Base-by-base conservation (phyloP, 2,329 filamentous ascomycete genomes). In the Aureobasidium sp. region DNA sequence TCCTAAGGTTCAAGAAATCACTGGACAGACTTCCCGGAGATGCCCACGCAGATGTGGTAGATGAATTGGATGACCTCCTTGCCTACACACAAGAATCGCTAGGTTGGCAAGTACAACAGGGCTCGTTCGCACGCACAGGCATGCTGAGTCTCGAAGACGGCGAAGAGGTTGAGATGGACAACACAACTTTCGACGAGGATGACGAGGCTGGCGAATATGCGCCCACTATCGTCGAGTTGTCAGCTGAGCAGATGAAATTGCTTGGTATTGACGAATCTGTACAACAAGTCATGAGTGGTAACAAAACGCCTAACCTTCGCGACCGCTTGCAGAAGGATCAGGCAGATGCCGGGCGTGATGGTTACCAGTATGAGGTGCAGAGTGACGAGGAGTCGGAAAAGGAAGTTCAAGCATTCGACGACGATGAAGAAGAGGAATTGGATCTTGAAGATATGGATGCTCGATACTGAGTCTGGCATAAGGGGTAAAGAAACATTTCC, bases 201-300 rank as follows among this genome's bases (percentile, higher is more conserved):
- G 84, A 87, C 55, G 84, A 87, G 71, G 80, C 77, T 13, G 85
- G 85, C 11, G 84, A 87, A 66, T 87, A 84, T 76, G 84, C 84
- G 34, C 85, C 85, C 25, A 74, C 81, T 41, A 72, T 87, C 36
- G 83, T 87, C 25, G 81, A 86, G 42, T 65, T 81, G 63, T 78
- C 76, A 16, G 69, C 75, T 3, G 74, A 74, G 49, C 77, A 80
- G 63, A 67, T 74, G 62, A 70, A 70, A 59, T 65, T 72, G 61
- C 62, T 80, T 59, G 70, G 71, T 7, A 70, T 25, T 62, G 63
- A 63, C 62, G 63, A 63, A 67, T 69, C 47, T 64, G 64, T 57
- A 67, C 66, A 42, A 15, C 44, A 50, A 29, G 45, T 59, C 6
- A 42, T 50, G 57, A 41, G 16, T 21, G 57, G 57, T 13, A 45